Base-by-base conservation (phyloP, 352 stramenopile species). In the Phytopythium delawarense region DNA sequence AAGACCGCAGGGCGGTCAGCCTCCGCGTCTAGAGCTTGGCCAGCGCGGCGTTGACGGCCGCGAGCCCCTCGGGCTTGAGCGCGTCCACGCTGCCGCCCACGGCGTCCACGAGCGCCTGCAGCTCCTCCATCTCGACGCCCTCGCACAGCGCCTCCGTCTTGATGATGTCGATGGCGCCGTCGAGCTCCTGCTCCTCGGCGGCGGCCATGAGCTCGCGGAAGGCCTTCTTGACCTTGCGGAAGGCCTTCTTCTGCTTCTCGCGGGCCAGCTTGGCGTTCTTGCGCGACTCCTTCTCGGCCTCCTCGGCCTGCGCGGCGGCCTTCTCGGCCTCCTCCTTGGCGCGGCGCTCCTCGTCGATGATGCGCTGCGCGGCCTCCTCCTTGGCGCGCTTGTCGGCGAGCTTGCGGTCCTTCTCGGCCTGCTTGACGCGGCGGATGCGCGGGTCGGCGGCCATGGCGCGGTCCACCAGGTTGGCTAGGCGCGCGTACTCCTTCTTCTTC, bases 401-500 rank as follows among this genome's bases (percentile, higher is more conserved):
- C 70, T 94, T 94, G 66, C 88, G 85, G 71, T 94, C 85, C 74
- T 92, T 94, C 65, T 89, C 85, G 30, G 82, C 81, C 64, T 91
- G 85, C 64, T 94, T 94, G 37, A 92, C 81, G 51, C 83, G 83
- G 32, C 83, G 82, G 59, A 94, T 90, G 20, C 85, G 85, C 52
- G 85, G 85, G 57, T 94, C 85, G 30, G 70, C 76, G 28, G 85
- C 81, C 52, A 89, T 71, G 20, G 85, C 85, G 60, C 85, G 83
- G 74, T 94, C 85, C 46, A 94, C 83, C 16, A 94, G 75, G 63
- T 77, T 88, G 52, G 83, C 83, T 0, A 94, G 78, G 72, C 85
- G 85, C 18, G 75, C 76, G 74, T 94, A 94, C 71, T 94, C 85
- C 69, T 88, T 81, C 69, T 94, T 94, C 83, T 94, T 94, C 76